Conservation (phyloP, 176 grass and related monocot species). For the Juncus effusus region DNA sequence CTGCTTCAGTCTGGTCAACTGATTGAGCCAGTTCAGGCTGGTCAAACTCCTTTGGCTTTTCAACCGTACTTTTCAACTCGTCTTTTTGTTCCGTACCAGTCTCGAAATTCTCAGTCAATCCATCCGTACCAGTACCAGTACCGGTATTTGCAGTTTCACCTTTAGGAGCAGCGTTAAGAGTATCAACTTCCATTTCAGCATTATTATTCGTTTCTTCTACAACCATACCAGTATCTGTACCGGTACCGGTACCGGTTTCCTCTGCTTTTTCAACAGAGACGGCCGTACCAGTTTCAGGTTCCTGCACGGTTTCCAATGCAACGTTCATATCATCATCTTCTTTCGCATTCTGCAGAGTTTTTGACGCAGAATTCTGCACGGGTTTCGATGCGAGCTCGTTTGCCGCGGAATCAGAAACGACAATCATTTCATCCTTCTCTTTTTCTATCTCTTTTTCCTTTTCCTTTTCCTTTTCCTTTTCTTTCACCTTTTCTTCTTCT, state of each 20-base stretch:
- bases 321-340: slow-evolving; percentile 14
- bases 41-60: too few relatives aligned
- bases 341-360: not conserved
- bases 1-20: not conserved
- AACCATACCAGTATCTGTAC: too few relatives aligned
- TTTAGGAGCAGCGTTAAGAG: not conserved
- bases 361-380: not conserved
- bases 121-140: slow-evolving; percentile 2
- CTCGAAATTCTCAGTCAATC: slow-evolving; percentile 4
- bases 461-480: not conserved
- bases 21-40: slow-evolving; percentile 2
- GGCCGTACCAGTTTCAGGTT: not conserved
- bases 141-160: not conserved
- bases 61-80: not conserved
- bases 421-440: slow-evolving; percentile 17
- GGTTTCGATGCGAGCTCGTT: not conserved
- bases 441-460: not conserved
- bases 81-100: not conserved
- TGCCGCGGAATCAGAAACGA: slow-evolving; percentile 8
- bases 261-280: too few relatives aligned
- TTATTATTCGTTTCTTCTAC: too few relatives aligned
- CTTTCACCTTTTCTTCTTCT: slow-evolving; percentile 16
- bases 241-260: too few relatives aligned
- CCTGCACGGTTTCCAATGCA: not conserved
- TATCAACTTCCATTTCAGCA: too few relatives aligned